phyloP scores from a whole-genome alignment of 2,329 filamentous ascomycete species.

The Coleophoma crateriformis region DNA sequence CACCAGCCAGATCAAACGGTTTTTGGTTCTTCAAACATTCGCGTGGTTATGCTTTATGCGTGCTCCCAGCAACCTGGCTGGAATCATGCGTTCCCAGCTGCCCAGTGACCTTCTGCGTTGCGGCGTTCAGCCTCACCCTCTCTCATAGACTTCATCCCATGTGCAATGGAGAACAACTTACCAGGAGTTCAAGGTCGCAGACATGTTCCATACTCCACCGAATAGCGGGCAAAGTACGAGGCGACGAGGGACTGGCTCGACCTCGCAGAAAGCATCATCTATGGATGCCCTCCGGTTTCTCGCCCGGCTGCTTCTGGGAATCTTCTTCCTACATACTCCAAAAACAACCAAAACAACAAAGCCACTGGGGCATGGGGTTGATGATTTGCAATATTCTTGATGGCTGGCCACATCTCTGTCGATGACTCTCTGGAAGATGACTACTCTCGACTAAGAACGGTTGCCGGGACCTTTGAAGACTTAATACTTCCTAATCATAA shows the following conservation, averaged over 20 bases:
- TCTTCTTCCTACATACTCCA: background rate
- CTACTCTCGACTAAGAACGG: background rate
- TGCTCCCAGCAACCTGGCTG: background rate
- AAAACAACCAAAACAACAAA: background rate
- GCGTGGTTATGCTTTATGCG: background rate
- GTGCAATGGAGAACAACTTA: background rate
- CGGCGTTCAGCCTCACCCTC: too few species aligned
- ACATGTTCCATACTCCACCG: background rate
- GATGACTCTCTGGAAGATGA: constrained; percentile 10
- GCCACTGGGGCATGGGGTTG: constrained; percentile 5
- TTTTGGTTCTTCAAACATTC: background rate
- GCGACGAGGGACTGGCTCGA: background rate
- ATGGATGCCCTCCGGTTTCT: background rate
- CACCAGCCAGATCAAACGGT: background rate
- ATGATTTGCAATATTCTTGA: constrained; percentile 7
- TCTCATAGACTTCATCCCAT: background rate
- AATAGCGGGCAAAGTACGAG: background rate
- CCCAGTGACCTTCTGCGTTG: background rate
- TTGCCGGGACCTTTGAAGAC: constrained; percentile 1
- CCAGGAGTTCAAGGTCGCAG: background rate
- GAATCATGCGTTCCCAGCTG: background rate
- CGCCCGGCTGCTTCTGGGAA: background rate
- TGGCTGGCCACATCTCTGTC: constrained; percentile 9
- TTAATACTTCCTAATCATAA: constrained; percentile 7
- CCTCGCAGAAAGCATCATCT: background rate